Conservation (phyloP, 2,329 filamentous ascomycete species). For the Diaporthe velutina region DNA sequence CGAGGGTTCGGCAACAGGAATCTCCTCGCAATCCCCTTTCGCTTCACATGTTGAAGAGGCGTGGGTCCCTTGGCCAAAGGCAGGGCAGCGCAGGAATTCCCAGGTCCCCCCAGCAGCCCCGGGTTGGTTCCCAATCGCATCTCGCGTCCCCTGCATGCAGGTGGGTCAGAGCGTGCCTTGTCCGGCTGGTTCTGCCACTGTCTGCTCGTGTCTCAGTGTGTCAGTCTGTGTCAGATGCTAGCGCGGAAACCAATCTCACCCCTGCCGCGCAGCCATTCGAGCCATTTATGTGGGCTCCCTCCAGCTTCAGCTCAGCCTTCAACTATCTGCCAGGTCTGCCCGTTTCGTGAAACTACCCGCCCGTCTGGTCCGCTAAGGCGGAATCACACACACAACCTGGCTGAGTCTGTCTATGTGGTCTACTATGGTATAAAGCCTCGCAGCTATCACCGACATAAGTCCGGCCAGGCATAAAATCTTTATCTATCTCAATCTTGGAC, state of each 20-base stretch:
- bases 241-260: conserved; percentile 23
- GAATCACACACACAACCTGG: not conserved
- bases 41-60: conserved; percentile 28
- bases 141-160: conserved; percentile 24
- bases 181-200: not conserved
- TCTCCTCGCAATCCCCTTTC: conserved; percentile 9
- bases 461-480: not conserved
- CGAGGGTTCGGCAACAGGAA: not conserved
- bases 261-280: conserved; percentile 1
- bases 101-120: conserved; percentile 1
- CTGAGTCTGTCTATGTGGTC: not conserved
- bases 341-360: conserved; percentile 24
- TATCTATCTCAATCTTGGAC: not conserved
- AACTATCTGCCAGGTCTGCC: not conserved
- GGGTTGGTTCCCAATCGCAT: conserved; percentile 19
- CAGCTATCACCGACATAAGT: not conserved
- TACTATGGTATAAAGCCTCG: not conserved
- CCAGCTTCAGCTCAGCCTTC: conserved; percentile 3
- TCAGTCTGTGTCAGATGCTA: conserved; percentile 32
- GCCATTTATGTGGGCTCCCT: conserved; percentile 26
- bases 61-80: conserved; percentile 11
- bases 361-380: conserved; percentile 1
- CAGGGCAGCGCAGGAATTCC: not conserved
- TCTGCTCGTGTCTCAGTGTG: conserved; percentile 24
- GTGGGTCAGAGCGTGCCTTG: conserved; percentile 28